A percentile compares a stretch with the other conserved stretches of the same genome.
phyloP scores from a whole-genome alignment of 805 yeast species.

The Grigorovia transvaalensis region DNA sequence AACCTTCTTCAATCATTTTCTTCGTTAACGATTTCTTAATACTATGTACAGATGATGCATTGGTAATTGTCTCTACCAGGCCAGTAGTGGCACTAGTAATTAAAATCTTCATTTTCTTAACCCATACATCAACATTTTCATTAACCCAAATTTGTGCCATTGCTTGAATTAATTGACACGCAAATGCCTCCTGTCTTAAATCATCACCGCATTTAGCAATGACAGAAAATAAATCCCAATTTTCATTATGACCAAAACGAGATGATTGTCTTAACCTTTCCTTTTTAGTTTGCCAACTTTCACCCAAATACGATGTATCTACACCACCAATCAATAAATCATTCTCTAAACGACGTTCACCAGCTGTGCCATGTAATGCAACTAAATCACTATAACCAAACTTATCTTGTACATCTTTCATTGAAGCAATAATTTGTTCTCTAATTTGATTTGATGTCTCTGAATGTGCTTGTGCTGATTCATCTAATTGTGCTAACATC shows the following conservation, averaged over 20 bases:
- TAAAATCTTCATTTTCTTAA: constrained; percentile 82
- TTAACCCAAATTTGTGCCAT: constrained; percentile 78
- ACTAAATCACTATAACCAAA: constrained; percentile 43
- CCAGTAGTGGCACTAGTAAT: constrained; percentile 89
- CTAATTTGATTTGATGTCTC: constrained; percentile 55
- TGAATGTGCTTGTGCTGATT: constrained; percentile 38
- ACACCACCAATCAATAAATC: constrained; percentile 81
- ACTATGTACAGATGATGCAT: constrained; percentile 88
- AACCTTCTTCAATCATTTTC: constrained; percentile 53
- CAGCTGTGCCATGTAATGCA: constrained; percentile 59
- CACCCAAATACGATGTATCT: constrained; percentile 60
- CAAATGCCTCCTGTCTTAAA: constrained; percentile 93
- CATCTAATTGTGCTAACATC: constrained; percentile 84
- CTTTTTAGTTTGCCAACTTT: constrained; percentile 83
- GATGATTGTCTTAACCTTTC: constrained; percentile 71
- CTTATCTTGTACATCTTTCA: constrained; percentile 67
- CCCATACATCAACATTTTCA: constrained; percentile 71
- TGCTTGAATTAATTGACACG: constrained; percentile 84
- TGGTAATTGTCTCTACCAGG: constrained; percentile 89
- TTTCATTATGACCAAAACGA: constrained; percentile 71
- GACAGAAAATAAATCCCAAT: constrained; percentile 93
- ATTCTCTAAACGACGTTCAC: constrained; percentile 84
- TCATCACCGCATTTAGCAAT: constrained; percentile 96
- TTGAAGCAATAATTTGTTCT: constrained; percentile 55
- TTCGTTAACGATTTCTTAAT: constrained; percentile 87